Evolutionary conservation across 2,329 filamentous ascomycete genomes (phyloP).

Genomic region (Aciculosporium take): DNA sequence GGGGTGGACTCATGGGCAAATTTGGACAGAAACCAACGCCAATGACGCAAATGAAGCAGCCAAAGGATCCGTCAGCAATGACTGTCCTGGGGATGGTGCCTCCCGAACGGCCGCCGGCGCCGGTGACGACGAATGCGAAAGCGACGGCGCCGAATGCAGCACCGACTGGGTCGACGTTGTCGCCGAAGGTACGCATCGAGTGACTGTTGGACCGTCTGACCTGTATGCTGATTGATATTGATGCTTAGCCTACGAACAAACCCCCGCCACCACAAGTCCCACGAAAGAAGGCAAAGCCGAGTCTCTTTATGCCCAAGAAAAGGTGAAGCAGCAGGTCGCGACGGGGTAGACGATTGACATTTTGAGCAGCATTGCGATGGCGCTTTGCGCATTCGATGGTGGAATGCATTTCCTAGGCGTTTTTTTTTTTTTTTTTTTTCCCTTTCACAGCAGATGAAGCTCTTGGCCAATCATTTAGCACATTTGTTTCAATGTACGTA

Average conservation of each 20-base stretch:
- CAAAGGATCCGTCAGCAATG: conserved; percentile 38
- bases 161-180: conserved; percentile 11
- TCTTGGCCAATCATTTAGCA: too few species aligned
- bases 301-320: conserved; percentile 12
- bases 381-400: conserved; percentile 1
- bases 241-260: conserved; percentile 1
- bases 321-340: conserved; percentile 5
- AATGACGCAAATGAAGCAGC: conserved; percentile 14
- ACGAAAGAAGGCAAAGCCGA: conserved; percentile 10
- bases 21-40: conserved; percentile 20
- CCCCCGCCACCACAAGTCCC: conserved; percentile 2
- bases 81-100: conserved; percentile 34
- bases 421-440: too few species aligned
- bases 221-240: not conserved
- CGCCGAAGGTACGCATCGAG: conserved; percentile 10
- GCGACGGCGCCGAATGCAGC: conserved; percentile 7
- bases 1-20: conserved; percentile 22
- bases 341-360: not conserved
- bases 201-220: not conserved
- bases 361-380: conserved; percentile 5
- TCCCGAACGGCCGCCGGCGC: conserved; percentile 26
- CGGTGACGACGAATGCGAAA: conserved; percentile 5
- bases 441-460: too few species aligned
- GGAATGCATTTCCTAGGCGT: conserved; percentile 2
- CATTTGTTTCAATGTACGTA: not conserved